phyloP scores from a whole-genome alignment of 2,329 filamentous ascomycete genomes.

The Aspergillus phoenicis region DNA sequence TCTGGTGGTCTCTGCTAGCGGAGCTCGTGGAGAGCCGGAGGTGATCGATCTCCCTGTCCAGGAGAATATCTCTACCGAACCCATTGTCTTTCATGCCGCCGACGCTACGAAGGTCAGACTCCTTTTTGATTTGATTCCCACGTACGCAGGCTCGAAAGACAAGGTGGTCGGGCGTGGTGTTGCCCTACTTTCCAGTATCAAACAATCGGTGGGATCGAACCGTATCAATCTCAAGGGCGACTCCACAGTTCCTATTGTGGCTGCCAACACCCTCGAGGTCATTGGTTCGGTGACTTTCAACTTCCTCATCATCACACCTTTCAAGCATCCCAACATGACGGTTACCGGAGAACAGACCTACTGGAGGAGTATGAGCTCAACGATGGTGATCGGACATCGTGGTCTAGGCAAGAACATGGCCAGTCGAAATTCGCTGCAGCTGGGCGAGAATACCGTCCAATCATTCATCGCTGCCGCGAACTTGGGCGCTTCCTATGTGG shows the following conservation, averaged over 20 bases:
- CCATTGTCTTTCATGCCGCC: constrained; percentile 81
- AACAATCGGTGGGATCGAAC: constrained; percentile 77
- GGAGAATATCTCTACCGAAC: constrained; percentile 90
- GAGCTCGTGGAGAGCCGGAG: constrained; percentile 81
- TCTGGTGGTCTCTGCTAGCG: constrained; percentile 82
- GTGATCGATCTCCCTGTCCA: constrained; percentile 92
- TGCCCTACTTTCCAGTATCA: constrained; percentile 82
- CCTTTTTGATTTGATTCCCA: constrained; percentile 92
- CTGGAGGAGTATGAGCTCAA: constrained; percentile 88
- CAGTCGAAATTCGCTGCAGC: constrained; percentile 81
- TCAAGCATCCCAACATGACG: constrained; percentile 90
- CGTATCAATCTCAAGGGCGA: constrained; percentile 93
- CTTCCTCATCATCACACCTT: constrained; percentile 91
- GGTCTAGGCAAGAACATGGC: constrained; percentile 88
- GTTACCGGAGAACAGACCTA: constrained; percentile 90
- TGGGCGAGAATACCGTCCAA: constrained; percentile 92
- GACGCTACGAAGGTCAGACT: constrained; percentile 83
- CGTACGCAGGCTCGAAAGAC: constrained; percentile 81
- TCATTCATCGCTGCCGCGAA: constrained; percentile 97
- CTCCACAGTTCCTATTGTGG: constrained; percentile 86
- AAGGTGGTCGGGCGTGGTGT: constrained; percentile 86
- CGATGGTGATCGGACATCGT: constrained; percentile 76
- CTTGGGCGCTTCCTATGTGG: constrained; percentile 74
- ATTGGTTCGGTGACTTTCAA: constrained; percentile 97
- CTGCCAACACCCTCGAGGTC: constrained; percentile 77